These are phyloP conservation scores for Krasilnikovozyma curviuscula DNA, from an alignment of 768 basidiomycete species.

Conservation along the genomic window DNA sequence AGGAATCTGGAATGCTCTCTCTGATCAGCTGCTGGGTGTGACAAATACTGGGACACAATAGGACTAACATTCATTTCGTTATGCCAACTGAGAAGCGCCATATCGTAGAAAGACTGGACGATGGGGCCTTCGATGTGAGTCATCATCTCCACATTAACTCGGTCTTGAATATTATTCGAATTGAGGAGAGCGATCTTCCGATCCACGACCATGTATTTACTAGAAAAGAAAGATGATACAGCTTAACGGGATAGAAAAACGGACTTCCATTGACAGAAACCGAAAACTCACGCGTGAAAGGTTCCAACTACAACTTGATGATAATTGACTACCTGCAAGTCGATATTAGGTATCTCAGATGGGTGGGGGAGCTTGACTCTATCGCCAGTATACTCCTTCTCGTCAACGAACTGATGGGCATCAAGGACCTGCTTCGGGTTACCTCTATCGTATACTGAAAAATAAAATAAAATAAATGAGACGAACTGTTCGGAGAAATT, in stretches of 20 bases:
- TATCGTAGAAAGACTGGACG: conserved; percentile 50
- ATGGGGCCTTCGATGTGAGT: conserved; percentile 50
- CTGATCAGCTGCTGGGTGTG: too few species aligned
- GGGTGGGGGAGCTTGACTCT: conserved; percentile 16
- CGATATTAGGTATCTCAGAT: conserved; percentile 15
- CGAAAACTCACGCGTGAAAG: too few species aligned
- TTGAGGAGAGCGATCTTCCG: conserved; percentile 46
- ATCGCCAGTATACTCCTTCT: conserved; percentile 16
- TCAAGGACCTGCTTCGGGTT: conserved; percentile 16
- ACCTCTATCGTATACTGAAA: conserved; percentile 19
- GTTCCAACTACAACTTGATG: too few species aligned
- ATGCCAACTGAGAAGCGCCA: too few species aligned
- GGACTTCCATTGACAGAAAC: too few species aligned
- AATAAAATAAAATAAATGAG: too few species aligned
- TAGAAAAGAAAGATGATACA: too few species aligned
- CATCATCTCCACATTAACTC: conserved; percentile 42
- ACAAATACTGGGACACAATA: too few species aligned
- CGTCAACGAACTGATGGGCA: conserved; percentile 16
- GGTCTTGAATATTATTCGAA: conserved; percentile 45
- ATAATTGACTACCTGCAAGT: conserved; percentile 16
- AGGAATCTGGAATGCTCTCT: too few species aligned
- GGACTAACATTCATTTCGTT: too few species aligned
- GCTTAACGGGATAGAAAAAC: too few species aligned
- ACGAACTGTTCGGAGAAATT: too few species aligned
- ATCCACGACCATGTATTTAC: conserved; percentile 49